Base-by-base conservation (phyloP, 169 alveolate species). In the Cryptosporidium baileyi region DNA sequence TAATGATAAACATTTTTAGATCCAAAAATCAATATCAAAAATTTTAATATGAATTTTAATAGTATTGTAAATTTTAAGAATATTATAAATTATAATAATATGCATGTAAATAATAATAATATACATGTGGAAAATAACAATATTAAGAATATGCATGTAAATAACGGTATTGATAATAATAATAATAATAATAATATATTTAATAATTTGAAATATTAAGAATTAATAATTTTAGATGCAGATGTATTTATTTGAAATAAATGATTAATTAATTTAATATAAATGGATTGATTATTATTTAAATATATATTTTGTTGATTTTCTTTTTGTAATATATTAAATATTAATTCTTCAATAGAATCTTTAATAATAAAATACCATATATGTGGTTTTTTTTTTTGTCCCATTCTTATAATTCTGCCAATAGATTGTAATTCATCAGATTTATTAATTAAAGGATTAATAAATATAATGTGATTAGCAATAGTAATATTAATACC, bases 341-440 rank as follows among this genome's bases (percentile, higher is more conserved):
- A 38, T 13, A 74, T 26, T n/a, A 74, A 40, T 32, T 54, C 61
- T 19, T 74, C 85, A 13, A 74, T 43, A 3, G 85, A 74, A 22
- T 74, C 19, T 8, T 51, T 36, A 13, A 74, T 59, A 8, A 74
- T 26, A n/a, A 74, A 74, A 24, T 57, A 38, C 93, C 93, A 90
- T 19, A 90, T 82, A 54, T 88, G 90, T 9, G 92, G 88, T 11
- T 67, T 90, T 19, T 63, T 80, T 1, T 49, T 81, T 74, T 90
- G 93, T 3, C 90, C 92, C 91, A 90, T 88, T 11, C 93, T 28
- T 30, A 80, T 74, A 43, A 90, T 80, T n/a, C 93, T 63, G 3
- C 91, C 93, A 32, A 90, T 52, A 26, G 93, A 92, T 44, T 90
- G 93, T 22, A 65, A 63, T 52, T 90, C 93, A 24, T 80, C 93